phyloP scores from a whole-genome alignment of 768 basidiomycete species.

The Harrya chromipes region DNA sequence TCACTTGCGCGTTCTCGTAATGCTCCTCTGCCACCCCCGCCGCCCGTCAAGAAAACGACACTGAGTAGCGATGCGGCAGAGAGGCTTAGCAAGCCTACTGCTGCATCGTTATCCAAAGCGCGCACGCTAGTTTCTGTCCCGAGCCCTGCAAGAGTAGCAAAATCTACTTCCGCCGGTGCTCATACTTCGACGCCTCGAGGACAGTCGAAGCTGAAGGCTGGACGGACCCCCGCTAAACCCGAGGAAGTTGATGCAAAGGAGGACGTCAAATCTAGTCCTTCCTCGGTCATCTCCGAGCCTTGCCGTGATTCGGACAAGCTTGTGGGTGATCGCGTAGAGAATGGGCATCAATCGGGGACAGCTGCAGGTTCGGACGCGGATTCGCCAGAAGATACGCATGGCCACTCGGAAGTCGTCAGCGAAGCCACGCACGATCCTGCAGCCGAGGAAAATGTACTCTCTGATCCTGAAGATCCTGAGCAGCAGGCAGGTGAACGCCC shows the following conservation, averaged over 20 bases:
- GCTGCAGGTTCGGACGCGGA: slow-evolving; percentile 9
- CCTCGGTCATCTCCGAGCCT: slow-evolving; percentile 25
- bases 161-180: slow-evolving; percentile 30
- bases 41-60: slow-evolving; percentile 53
- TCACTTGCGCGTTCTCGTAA: slow-evolving; percentile 71
- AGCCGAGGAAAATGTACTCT: slow-evolving; percentile 4
- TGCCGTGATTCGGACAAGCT: slow-evolving; percentile 18
- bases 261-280: slow-evolving; percentile 13
- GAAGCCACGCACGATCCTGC: slow-evolving; percentile 10
- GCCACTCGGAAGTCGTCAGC: slow-evolving; percentile 12
- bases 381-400: slow-evolving; percentile 20
- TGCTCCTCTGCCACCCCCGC: slow-evolving; percentile 43
- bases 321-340: slow-evolving; percentile 22
- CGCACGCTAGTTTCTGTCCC: slow-evolving; percentile 32
- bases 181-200: slow-evolving; percentile 28
- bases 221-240: slow-evolving; percentile 23
- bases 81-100: slow-evolving; percentile 79
- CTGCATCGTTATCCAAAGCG: slow-evolving; percentile 66
- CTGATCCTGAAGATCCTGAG: slow-evolving; percentile 12
- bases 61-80: slow-evolving; percentile 54
- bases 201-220: slow-evolving; percentile 27
- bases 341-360: slow-evolving; percentile 23
- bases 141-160: slow-evolving; percentile 26
- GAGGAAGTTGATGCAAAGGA: slow-evolving; percentile 22
- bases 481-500: slow-evolving; percentile 4